Evolutionary conservation across 148 eudicot genomes (phyloP), one percentile per base, ranked within the genome.

Genomic region (Chenopodium suecicum): DNA sequence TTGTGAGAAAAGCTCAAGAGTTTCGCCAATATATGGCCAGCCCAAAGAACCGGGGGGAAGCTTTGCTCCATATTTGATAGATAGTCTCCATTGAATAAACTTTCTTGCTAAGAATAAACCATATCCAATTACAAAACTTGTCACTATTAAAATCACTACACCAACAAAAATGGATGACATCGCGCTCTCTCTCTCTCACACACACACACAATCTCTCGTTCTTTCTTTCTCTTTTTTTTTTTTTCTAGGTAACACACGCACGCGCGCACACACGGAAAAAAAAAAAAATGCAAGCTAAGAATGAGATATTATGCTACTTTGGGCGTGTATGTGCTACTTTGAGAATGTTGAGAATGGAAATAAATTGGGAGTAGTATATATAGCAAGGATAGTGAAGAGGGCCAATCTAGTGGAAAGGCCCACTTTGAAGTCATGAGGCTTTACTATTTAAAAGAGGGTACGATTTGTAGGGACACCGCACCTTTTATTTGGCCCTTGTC

Each of bases 1-100:
- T 79, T 90, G 91, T 74, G 96, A 91, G 90, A 92, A 95, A 68
- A 95, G 84, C 56, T 90, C 91, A 75, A 87, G 91, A 76, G 98
- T 93, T 75, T 95, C 98, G 68, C 98, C 98, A 8, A 93, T 77
- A 75, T 85, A 89, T 67, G 98, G 98, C 96, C 90, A 93, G 11
- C 98, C 98, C 91, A 92, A 84, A 48, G 94, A 89, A 65, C 98
- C 98, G 11, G 94, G 97, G 23, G 98, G 98, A 68, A 95, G 89
- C 86, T 87, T 89, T 22, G 84, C 89, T 76, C 81, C 81, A 84
- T 48, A 34, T 76, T 64, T 74, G 10, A 14, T n/a, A 11, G 73
- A 23, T n/a, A 76, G 5, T 41, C 52, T 76, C 80, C 83, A 80
- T 47, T 48, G 77, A 34, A 34, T 29, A 17, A 84, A 64, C 77